These are phyloP conservation scores for Rhinocladiella mackenziei DNA, from an alignment of 2,329 filamentous ascomycete species.

Conservation along the genomic window DNA sequence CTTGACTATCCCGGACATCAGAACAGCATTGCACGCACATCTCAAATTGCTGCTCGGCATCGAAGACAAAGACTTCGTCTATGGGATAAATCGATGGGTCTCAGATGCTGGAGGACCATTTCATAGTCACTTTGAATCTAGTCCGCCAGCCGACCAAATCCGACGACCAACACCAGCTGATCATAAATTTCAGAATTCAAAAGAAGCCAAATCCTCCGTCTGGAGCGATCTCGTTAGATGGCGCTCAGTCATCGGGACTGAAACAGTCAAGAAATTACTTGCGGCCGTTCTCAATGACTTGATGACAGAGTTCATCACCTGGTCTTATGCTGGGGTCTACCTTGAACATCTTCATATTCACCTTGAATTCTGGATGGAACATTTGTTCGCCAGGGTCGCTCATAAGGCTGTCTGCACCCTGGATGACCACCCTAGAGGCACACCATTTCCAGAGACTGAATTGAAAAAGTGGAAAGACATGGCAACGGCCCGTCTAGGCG, in stretches of 20 bases:
- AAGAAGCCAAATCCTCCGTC: constrained; percentile 13
- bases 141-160: constrained; percentile 12
- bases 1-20: constrained; percentile 14
- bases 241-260: constrained; percentile 45
- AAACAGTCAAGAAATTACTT: constrained; percentile 54
- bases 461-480: constrained; percentile 54
- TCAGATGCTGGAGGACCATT: constrained; percentile 11
- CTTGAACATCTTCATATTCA: constrained; percentile 45
- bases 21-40: constrained; percentile 3
- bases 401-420: constrained; percentile 40
- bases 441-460: constrained; percentile 39
- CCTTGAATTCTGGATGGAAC: constrained; percentile 53
- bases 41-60: constrained; percentile 23
- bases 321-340: constrained; percentile 58
- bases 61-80: constrained; percentile 16
- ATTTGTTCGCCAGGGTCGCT: constrained; percentile 51
- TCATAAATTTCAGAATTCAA: constrained; percentile 10
- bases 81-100: constrained; percentile 9
- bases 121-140: constrained; percentile 19
- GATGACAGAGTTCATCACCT: constrained; percentile 53
- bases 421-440: constrained; percentile 2
- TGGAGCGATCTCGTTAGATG: constrained; percentile 16
- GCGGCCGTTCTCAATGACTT: constrained; percentile 56
- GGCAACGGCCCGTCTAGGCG: constrained; percentile 53
- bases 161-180: constrained; percentile 16